Evolutionary conservation across 331 rosid species (phyloP).

Genomic region (Ulmus americana): DNA sequence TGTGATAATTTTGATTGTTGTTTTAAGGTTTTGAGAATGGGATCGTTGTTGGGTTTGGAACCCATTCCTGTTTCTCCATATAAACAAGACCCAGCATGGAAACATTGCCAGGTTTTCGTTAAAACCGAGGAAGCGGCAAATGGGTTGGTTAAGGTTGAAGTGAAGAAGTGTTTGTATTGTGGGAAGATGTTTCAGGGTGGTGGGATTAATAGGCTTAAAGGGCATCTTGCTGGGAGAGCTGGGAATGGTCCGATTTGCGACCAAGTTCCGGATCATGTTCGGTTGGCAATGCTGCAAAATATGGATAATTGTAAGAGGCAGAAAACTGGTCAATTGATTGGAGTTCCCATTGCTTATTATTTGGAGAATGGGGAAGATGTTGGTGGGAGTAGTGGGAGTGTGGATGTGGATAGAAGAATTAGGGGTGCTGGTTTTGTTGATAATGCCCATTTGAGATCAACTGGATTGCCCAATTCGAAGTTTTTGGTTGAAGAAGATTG

Average conservation of each 20-base stretch:
- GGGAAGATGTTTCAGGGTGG: slow-evolving; percentile 36
- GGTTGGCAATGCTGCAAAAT: slow-evolving; percentile 6
- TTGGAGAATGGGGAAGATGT: not conserved
- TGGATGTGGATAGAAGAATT: slow-evolving; percentile 3
- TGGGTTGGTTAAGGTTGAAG: slow-evolving; percentile 16
- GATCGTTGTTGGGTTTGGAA: slow-evolving; percentile 22
- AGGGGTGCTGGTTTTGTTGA: slow-evolving; percentile 1
- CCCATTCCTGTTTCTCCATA: slow-evolving; percentile 22
- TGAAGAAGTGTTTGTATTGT: slow-evolving; percentile 28
- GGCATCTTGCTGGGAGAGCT: slow-evolving; percentile 29
- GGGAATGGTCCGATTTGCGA: slow-evolving; percentile 24
- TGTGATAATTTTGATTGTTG: not conserved
- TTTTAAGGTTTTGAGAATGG: slow-evolving; percentile 1
- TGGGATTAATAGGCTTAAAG: slow-evolving; percentile 30
- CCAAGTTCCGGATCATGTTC: slow-evolving; percentile 18
- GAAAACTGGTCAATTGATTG: slow-evolving; percentile 6
- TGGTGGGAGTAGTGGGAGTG: slow-evolving; percentile 6
- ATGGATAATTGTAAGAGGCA: slow-evolving; percentile 14
- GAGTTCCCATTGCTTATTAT: not conserved
- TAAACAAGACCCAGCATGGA: slow-evolving; percentile 32
- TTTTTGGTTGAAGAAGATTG: not conserved
- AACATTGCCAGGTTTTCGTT: slow-evolving; percentile 21
- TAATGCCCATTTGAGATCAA: not conserved
- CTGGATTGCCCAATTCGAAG: not conserved
- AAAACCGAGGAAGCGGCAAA: slow-evolving; percentile 10